Base-by-base conservation (phyloP, 257 asterid species). In the Capsicum baccatum region DNA sequence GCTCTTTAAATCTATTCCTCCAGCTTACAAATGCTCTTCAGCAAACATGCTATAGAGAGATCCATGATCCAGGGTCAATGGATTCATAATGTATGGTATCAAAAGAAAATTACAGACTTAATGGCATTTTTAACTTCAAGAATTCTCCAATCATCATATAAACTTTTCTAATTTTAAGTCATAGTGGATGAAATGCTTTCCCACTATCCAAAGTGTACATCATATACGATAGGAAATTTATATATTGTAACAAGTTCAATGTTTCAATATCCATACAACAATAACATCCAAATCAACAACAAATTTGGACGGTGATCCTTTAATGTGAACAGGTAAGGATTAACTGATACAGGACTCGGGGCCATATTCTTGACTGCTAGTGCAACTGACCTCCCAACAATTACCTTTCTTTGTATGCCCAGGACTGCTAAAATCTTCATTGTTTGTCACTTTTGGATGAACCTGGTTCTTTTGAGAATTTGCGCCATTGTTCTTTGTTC, bases 401-500 rank as follows among this genome's bases (percentile, higher is more conserved):
- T 78, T 74, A 74, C 81, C 81, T 50, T 74, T 33, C 16, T 14
- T 3, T 78, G 42, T 26, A 16, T 76, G 26, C 9, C 4, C 47
- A 21, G 26, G 15, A 26, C 48, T 54, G 81, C 63, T 78, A 4
- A 4, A 26, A 52, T 83, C 57, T 37, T 85, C 83, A 64, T 59
- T 87, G 15, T 76, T 42, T 73, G 17, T 60, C 80, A 0, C 15
- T 35, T 57, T 80, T 85, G 3, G 87, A 80, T 47, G 96, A 88
- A 69, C 89, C 87, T 14, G 92, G 85, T 71, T 89, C 89, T 68
- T 89, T 60, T 33, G 91, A 86, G 68, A 79, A 79, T 5, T 86
- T 90, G 33, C 21, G 64, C 86, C 86, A 83, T 71, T 86, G 85
- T 83, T 83, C 91, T 85, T 91, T 92, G 89, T 87, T 92, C 68